Evolutionary conservation across 2,329 filamentous ascomycete species (phyloP), one percentile per base, ranked within the genome.

Genomic region (Aspergillus puulaauensis): DNA sequence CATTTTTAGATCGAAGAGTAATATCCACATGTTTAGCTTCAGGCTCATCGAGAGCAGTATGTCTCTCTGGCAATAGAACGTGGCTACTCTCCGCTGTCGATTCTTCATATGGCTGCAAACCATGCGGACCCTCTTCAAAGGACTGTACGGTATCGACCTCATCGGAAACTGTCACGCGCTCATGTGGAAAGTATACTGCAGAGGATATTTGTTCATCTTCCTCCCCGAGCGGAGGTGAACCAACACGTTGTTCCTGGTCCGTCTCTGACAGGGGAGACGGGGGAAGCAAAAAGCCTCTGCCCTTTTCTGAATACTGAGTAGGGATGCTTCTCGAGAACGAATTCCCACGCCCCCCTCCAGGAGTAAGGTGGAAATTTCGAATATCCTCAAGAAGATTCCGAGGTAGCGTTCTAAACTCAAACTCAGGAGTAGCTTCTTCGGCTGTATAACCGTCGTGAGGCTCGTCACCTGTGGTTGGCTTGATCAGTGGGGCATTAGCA

Each of bases 121-220:
- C 62, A 59, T 56, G 61, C 41, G 62, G 55, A 44, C 64, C 60
- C 47, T 67, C 58, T 33, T 62, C 52, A 47, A 64, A 62, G 31
- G 64, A 48, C 39, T 67, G 58, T 17, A 70, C 58, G 15, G 54
- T 59, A 51, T 70, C 66, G 49, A 67, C 64, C 31, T 66, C 69
- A 54, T 72, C 71, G 8, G 70, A 63, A 5, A 71, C 64, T 12
- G 69, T 63, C n/a, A 71, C 66, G 21, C 82, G 80, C 62, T 85
- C 81, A 72, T 88, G 85, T 23, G 85, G 85, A 62, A 84, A 86
- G 68, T 88, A 88, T 35, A 86, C 76, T 12, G 85, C 85, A 27
- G 84, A 87, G 0, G 84, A 85, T 40, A 88, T 88, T 59, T 86
- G 84, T 68, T 88, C 85, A 55, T 84, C 85, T 35, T 85, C 83